Evolutionary conservation across 192 early-diverging fungal genomes (phyloP).

Genomic region (Gryganskiella cystojenkinii): DNA sequence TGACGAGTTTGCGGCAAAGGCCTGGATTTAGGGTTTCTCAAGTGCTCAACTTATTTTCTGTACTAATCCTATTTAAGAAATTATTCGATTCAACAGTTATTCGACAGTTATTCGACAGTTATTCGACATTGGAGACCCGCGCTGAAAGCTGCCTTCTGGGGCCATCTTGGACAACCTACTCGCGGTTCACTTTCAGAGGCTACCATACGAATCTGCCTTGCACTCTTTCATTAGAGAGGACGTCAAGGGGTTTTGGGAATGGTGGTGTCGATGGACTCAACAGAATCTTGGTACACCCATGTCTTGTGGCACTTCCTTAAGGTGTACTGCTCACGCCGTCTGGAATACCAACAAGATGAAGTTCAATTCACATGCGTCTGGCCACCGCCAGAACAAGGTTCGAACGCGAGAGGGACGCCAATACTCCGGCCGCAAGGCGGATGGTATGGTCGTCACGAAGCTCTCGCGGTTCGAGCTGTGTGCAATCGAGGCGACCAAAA

Average conservation of each 20-base stretch:
- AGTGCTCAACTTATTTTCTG: too few relatives aligned
- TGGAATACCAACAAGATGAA: too few relatives aligned
- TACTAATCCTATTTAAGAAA: too few relatives aligned
- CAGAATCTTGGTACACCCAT: not conserved
- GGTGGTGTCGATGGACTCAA: not conserved
- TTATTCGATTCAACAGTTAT: too few relatives aligned
- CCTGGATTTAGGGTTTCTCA: too few relatives aligned
- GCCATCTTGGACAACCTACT: not conserved
- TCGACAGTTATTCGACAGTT: too few relatives aligned
- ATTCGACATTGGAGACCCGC: too few relatives aligned
- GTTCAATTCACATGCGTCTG: not conserved
- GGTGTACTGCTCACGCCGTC: not conserved
- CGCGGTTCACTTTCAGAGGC: not conserved
- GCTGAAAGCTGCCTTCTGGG: too few relatives aligned
- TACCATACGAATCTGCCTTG: not conserved
- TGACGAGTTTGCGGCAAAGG: too few relatives aligned
- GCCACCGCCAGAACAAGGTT: not conserved
- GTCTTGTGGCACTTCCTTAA: not conserved
- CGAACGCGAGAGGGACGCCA: not conserved
- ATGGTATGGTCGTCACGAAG: not conserved
- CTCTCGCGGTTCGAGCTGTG: not conserved
- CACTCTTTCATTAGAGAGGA: not conserved
- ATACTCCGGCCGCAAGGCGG: not conserved
- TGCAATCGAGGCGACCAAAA: not conserved
- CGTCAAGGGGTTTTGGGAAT: not conserved